Percentiles rank a stretch among this genome's conserved stretches.
These are phyloP conservation scores for Endocalyx cinctus DNA, from an alignment of 2,329 filamentous ascomycete genomes.

Conservation along the genomic window DNA sequence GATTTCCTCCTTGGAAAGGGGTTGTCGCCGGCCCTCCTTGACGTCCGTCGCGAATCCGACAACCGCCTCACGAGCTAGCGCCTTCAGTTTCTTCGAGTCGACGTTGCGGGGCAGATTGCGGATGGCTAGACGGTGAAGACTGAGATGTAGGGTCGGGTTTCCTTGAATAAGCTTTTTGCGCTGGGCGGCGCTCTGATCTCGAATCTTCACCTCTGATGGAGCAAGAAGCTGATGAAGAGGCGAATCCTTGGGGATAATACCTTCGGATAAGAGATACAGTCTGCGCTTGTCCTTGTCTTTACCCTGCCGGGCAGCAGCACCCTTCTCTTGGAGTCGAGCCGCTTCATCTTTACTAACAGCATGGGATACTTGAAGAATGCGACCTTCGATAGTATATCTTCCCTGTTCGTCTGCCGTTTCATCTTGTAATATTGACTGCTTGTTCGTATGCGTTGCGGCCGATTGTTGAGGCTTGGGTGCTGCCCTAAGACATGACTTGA, in stretches of 20 bases:
- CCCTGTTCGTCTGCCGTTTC: constrained; percentile 77
- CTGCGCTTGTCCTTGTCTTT: constrained; percentile 83
- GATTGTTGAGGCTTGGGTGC: constrained; percentile 59
- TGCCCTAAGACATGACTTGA: constrained; percentile 67
- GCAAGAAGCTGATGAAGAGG: constrained; percentile 72
- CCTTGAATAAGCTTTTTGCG: constrained; percentile 85
- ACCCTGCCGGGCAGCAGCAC: constrained; percentile 57
- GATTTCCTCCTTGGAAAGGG: constrained; percentile 85
- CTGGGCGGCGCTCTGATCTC: constrained; percentile 81
- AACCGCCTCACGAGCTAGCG: constrained; percentile 83
- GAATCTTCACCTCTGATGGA: constrained; percentile 77
- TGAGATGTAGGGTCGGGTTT: constrained; percentile 86
- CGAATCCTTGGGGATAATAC: constrained; percentile 72
- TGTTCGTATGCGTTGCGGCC: constrained; percentile 46
- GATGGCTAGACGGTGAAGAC: constrained; percentile 82
- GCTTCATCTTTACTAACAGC: constrained; percentile 85
- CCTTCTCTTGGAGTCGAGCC: constrained; percentile 66
- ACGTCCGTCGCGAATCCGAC: constrained; percentile 92
- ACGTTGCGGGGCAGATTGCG: constrained; percentile 86
- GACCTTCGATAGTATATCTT: constrained; percentile 84
- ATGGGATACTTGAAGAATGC: constrained; percentile 76
- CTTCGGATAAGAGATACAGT: constrained; percentile 83
- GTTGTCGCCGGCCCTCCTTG: constrained; percentile 68
- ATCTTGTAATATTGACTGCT: constrained; percentile 83
- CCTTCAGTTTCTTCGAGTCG: constrained; percentile 83